phyloP scores from a whole-genome alignment of 1,139 yeast species.

The Yamadazyma spencermartinsiae region DNA sequence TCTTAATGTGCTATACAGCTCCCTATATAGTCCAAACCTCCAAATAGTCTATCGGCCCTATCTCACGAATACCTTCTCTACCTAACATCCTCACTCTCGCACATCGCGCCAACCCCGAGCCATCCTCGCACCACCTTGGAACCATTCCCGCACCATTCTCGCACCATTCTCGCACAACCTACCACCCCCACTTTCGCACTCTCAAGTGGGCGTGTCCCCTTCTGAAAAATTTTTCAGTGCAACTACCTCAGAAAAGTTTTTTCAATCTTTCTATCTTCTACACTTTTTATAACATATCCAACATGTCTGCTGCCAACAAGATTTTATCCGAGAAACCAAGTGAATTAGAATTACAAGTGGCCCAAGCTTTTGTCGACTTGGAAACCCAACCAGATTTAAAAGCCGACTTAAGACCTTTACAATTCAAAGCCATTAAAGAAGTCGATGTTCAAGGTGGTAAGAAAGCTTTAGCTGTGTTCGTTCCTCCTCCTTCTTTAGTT shows the following conservation, averaged over 20 bases:
- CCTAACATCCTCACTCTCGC: too few relatives aligned
- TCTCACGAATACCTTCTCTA: too few relatives aligned
- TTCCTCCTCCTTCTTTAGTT: slow-evolving; percentile 92
- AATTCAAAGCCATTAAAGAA: slow-evolving; percentile 98
- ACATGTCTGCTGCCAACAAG: slow-evolving; percentile 95
- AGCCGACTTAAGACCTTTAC: slow-evolving; percentile 98
- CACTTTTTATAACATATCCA: slow-evolving; percentile 16
- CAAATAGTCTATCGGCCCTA: too few relatives aligned
- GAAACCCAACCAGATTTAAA: slow-evolving; percentile 95
- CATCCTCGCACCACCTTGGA: too few relatives aligned
- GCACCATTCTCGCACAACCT: not conserved
- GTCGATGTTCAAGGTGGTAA: slow-evolving; percentile 98
- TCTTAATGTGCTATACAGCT: too few relatives aligned
- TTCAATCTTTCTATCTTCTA: not conserved
- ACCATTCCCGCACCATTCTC: too few relatives aligned
- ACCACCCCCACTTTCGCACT: not conserved
- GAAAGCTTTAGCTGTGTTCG: slow-evolving; percentile 97
- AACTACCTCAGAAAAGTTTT: not conserved
- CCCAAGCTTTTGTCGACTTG: slow-evolving; percentile 97
- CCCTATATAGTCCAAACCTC: too few relatives aligned
- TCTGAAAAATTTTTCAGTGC: not conserved
- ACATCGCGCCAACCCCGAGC: too few relatives aligned
- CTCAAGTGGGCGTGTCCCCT: not conserved
- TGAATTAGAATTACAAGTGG: slow-evolving; percentile 99
- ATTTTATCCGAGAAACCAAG: slow-evolving; percentile 89